Conservation (phyloP, 305 asterid species). For the Monarda citriodora region DNA sequence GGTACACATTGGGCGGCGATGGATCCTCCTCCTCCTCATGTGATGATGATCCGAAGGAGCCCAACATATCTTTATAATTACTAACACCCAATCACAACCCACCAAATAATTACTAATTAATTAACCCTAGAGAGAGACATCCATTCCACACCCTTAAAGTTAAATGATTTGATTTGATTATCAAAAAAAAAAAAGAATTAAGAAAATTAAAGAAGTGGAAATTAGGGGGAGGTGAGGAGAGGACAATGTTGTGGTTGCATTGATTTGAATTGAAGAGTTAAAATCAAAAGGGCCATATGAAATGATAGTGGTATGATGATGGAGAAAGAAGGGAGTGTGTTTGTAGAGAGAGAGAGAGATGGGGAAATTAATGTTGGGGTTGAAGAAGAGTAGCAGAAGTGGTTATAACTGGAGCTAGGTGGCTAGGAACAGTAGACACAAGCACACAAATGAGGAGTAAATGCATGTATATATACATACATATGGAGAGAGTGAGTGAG, state of each 20-base stretch:
- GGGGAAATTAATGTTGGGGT: not conserved
- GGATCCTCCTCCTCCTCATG: constrained; percentile 45
- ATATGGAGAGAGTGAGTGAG: not conserved
- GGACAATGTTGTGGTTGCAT: no score
- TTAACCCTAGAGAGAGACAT: constrained; percentile 32
- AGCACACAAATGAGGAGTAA: not conserved
- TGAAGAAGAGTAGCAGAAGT: not conserved
- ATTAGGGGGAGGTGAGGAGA: no score
- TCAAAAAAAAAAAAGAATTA: no score
- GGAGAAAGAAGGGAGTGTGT: not conserved
- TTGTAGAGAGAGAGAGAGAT: not conserved
- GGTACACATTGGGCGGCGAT: constrained; percentile 30
- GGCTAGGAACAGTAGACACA: constrained; percentile 22
- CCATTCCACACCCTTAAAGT: no score
- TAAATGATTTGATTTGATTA: no score
- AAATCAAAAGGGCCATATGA: not conserved
- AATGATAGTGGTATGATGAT: constrained; percentile 22
- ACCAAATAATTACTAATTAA: constrained; percentile 9
- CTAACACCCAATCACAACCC: constrained; percentile 11
- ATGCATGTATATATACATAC: constrained; percentile 6
- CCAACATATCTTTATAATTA: constrained; percentile 43
- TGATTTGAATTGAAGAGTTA: not conserved
- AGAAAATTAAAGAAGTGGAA: no score
- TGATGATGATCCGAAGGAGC: constrained; percentile 81
- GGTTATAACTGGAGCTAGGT: constrained; percentile 13